A percentile compares a stretch with the other conserved stretches of the same genome.
Evolutionary conservation across 192 early-diverging fungal species (phyloP).

Genomic region (Backusella westeae): DNA sequence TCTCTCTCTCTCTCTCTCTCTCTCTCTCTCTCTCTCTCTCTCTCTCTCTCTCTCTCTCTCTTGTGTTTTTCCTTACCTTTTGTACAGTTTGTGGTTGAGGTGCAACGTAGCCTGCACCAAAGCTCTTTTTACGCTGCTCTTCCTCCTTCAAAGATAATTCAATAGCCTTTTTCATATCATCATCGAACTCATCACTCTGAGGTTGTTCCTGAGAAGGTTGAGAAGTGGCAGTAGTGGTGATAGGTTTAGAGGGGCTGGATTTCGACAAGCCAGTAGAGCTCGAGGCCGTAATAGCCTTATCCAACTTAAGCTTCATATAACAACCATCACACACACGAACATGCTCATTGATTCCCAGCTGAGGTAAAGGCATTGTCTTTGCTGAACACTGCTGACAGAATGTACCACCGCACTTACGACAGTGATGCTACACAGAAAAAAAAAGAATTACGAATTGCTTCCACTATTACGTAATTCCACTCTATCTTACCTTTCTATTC

Average conservation of each 20-base stretch:
- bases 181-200: slow-evolving; percentile 69
- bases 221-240: slow-evolving; percentile 12
- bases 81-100: slow-evolving; percentile 16
- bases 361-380: slow-evolving; percentile 79
- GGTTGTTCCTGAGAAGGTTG: slow-evolving; percentile 8
- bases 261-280: not conserved
- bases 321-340: slow-evolving; percentile 98
- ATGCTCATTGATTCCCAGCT: slow-evolving; percentile 82
- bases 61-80: not conserved
- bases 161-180: slow-evolving; percentile 90
- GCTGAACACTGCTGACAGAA: slow-evolving; percentile 94
- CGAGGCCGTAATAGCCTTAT: slow-evolving; percentile 8
- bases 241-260: not conserved
- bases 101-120: slow-evolving; percentile 40
- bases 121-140: slow-evolving; percentile 44
- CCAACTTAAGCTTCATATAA: slow-evolving; percentile 60
- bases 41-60: not conserved
- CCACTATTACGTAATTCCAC: not conserved
- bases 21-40: no score
- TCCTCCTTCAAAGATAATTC: slow-evolving; percentile 84
- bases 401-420: slow-evolving; percentile 93
- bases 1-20: no score
- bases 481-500: slow-evolving; percentile 73
- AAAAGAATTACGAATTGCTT: not conserved
- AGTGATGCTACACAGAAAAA: slow-evolving; percentile 74